Base-by-base conservation (phyloP, 352 stramenopile genomes). In the Pythium graminicola region DNA sequence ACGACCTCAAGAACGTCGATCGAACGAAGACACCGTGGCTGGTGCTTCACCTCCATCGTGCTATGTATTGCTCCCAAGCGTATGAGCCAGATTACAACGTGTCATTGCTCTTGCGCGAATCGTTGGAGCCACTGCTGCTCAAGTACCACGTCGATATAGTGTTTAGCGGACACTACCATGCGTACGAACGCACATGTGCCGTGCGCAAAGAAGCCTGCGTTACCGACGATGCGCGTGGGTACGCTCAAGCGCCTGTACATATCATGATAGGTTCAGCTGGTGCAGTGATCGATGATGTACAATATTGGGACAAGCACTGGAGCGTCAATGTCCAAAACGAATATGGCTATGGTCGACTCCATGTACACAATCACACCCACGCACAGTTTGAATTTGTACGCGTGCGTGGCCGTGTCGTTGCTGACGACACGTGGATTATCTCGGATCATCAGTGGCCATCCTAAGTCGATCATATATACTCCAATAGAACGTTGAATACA, bases 211-310 rank as follows among this genome's bases (percentile, higher is more conserved):
- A 46, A n/a, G 24, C 28, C 26, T 57, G 52, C 32, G 4, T 54
- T 10, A 6, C 46, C 6, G 10, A 45, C 5, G 11, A 49, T n/a
- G 24, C n/a, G 23, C 22, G 24, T 11, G 51, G 41, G 4, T 50
- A 63, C 27, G 49, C 57, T 3, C 28, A 51, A 16, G 62, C 50
- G 17, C 56, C 62, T 6, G 40, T 64, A 2, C 62, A 70, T 44
- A 56, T 70, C 33, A 67, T 70, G 57, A 44, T 70, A 26, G 62
- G 62, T 11, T 50, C 62, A 26, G 62, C 52, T 13, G 62, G 62
- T 24, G 60, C 60, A 2, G 17, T 50, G 6, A 13, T 70, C 13
- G 62, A 70, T 44, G 44, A 57, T 28, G 35, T 24, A 16, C 29
- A 43, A 9, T 64, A 60, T 43, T 64, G 47, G 32, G 35, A 60